These are phyloP conservation scores for Phytophthora idaei DNA, from an alignment of 352 stramenopile species.

Conservation along the genomic window DNA sequence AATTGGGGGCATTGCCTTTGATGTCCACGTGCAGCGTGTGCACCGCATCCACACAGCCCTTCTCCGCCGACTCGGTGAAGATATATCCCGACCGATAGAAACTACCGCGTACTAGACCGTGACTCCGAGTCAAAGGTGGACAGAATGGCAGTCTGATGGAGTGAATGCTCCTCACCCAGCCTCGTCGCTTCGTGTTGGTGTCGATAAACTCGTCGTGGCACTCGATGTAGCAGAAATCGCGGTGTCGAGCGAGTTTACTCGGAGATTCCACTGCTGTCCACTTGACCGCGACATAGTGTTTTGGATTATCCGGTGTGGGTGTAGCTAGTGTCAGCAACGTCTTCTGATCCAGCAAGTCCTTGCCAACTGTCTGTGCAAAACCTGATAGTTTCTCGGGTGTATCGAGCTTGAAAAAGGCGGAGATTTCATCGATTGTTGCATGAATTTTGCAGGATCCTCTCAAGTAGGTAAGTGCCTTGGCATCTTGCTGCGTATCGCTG, in stretches of 20 bases:
- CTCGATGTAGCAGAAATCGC: slow-evolving; percentile 87
- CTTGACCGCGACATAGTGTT: slow-evolving; percentile 85
- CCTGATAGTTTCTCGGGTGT: slow-evolving; percentile 71
- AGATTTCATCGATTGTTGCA: slow-evolving; percentile 80
- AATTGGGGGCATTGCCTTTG: slow-evolving; percentile 78
- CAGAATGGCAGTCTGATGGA: slow-evolving; percentile 81
- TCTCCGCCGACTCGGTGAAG: slow-evolving; percentile 67
- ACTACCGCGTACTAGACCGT: slow-evolving; percentile 70
- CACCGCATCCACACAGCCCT: slow-evolving; percentile 67
- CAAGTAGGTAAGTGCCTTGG: slow-evolving; percentile 68
- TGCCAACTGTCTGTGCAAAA: slow-evolving; percentile 74
- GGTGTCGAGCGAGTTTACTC: slow-evolving; percentile 73
- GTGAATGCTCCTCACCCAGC: slow-evolving; percentile 81
- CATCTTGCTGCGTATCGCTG: slow-evolving; percentile 14
- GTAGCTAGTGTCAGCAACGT: slow-evolving; percentile 70
- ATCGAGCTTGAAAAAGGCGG: slow-evolving; percentile 82
- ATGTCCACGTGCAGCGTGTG: slow-evolving; percentile 83
- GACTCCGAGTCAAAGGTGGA: slow-evolving; percentile 54
- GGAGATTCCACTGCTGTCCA: slow-evolving; percentile 83
- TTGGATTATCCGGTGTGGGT: slow-evolving; percentile 74
- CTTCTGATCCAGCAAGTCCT: slow-evolving; percentile 82
- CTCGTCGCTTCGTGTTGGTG: slow-evolving; percentile 63
- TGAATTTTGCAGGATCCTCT: slow-evolving; percentile 71
- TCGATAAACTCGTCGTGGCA: slow-evolving; percentile 88
- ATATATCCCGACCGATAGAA: slow-evolving; percentile 83